A percentile compares a stretch with the other conserved stretches of the same genome.
Conservation (phyloP, 305 asterid genomes). For the Fraxinus paxiana region DNA sequence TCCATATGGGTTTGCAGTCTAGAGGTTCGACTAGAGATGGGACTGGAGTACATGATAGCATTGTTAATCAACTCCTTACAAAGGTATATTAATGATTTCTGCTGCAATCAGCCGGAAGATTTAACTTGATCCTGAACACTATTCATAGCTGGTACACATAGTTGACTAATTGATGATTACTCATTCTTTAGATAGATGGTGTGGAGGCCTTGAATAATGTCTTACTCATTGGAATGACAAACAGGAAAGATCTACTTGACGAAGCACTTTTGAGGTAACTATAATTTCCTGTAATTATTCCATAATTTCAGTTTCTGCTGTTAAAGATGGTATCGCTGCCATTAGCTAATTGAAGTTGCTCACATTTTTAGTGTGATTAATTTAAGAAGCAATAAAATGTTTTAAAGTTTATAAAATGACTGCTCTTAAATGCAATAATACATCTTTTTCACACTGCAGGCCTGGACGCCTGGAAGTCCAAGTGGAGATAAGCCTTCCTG, state of each 20-base stretch:
- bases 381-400: constrained; percentile 4
- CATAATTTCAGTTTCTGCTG: constrained; percentile 18
- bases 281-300: constrained; percentile 14
- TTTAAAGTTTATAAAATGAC: constrained; percentile 1
- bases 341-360: neutral
- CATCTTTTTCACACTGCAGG: constrained; percentile 38
- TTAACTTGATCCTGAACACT: constrained; percentile 18
- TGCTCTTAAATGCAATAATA: constrained; percentile 18
- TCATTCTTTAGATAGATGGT: constrained; percentile 80
- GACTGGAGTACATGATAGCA: constrained; percentile 98
- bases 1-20: constrained; percentile 54
- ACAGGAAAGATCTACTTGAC: constrained; percentile 93
- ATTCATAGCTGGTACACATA: constrained; percentile 22
- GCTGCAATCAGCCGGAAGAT: constrained; percentile 17
- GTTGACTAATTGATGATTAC: constrained; percentile 30
- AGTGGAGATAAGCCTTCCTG: constrained; percentile 99
- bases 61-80: constrained; percentile 94
- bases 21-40: constrained; percentile 99
- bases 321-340: neutral
- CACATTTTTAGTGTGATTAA: neutral
- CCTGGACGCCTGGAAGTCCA: constrained; percentile 99
- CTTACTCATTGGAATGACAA: constrained; percentile 97
- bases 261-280: constrained; percentile 93
- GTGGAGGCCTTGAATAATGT: constrained; percentile 97
- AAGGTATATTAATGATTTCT: constrained; percentile 56